Evolutionary conservation across 164 flowering plant genomes (phyloP).

Genomic region (Tetrastigma voinierianum): DNA sequence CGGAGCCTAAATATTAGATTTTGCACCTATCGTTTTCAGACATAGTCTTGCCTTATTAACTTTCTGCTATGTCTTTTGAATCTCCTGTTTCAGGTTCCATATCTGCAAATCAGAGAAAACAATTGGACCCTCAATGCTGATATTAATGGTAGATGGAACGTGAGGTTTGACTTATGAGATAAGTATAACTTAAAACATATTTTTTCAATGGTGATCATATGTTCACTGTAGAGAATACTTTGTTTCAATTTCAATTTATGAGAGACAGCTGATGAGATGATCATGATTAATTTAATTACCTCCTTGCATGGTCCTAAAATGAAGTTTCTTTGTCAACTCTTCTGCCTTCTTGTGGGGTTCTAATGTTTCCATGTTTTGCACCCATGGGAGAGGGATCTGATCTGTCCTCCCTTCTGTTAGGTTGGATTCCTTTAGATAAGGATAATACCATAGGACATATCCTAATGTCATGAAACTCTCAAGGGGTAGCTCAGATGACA

Average conservation of each 20-base stretch:
- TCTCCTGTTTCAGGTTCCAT: conserved; percentile 58
- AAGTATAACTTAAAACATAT: neutral
- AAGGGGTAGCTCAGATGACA: too few species aligned
- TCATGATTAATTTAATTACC: too few species aligned
- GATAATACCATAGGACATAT: neutral
- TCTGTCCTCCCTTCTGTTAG: neutral
- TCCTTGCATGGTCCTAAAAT: too few species aligned
- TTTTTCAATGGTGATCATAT: neutral
- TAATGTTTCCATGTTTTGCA: neutral
- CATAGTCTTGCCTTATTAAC: too few species aligned
- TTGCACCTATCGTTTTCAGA: too few species aligned
- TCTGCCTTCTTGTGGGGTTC: too few species aligned
- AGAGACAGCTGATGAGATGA: too few species aligned
- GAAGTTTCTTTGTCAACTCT: too few species aligned
- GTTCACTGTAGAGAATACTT: neutral
- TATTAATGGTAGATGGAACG: conserved; percentile 77
- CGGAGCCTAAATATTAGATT: too few species aligned
- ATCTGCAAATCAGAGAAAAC: conserved; percentile 85
- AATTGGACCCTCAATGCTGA: conserved; percentile 90
- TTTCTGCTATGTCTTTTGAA: neutral
- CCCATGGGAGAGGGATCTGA: neutral
- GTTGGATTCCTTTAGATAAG: neutral
- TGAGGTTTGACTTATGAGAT: conserved; percentile 67
- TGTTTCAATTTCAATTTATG: too few species aligned
- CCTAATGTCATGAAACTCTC: too few species aligned